Percentiles rank a stretch among this genome's conserved stretches.
Evolutionary conservation across 2,329 filamentous ascomycete species (phyloP).

Genomic region (Calonectria pseudoreteaudii): DNA sequence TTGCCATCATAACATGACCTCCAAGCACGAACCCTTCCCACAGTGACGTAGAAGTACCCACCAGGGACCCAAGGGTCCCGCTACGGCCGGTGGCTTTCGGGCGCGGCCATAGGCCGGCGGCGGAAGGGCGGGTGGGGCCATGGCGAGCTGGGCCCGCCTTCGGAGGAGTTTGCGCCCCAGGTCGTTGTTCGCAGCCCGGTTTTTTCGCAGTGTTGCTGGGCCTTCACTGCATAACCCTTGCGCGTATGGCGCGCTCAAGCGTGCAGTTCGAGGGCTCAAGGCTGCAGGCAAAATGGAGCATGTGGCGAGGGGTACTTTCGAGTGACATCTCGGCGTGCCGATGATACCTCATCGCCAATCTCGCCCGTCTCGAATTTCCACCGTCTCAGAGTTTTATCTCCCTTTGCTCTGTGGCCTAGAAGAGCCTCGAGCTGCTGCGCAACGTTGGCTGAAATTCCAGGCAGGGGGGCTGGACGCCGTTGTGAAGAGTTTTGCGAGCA

Average conservation of each 20-base stretch:
- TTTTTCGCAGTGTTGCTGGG: neutral
- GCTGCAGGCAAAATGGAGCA: neutral
- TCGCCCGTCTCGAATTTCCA: neutral
- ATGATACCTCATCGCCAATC: neutral
- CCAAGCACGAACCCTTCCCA: slow-evolving; percentile 4
- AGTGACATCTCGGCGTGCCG: slow-evolving; percentile 8
- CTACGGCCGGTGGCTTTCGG: slow-evolving; percentile 28
- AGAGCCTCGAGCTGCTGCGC: neutral
- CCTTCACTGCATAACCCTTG: neutral
- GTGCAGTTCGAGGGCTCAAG: neutral
- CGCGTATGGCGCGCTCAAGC: neutral
- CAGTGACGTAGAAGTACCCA: slow-evolving; percentile 40
- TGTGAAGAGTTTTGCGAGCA: neutral
- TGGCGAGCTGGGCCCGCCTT: slow-evolving; percentile 12
- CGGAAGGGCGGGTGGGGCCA: slow-evolving; percentile 7
- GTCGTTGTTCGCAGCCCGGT: neutral
- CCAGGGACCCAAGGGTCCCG: slow-evolving; percentile 26
- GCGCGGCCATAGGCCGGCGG: slow-evolving; percentile 35
- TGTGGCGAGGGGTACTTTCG: slow-evolving; percentile 20
- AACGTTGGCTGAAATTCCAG: neutral
- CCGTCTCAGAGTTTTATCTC: neutral
- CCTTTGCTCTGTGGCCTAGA: neutral
- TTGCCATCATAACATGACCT: neutral
- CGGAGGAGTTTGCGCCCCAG: slow-evolving; percentile 14
- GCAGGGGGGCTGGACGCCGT: neutral